These are phyloP conservation scores for Plantago ovata DNA, from an alignment of 257 asterid genomes.

Conservation along the genomic window DNA sequence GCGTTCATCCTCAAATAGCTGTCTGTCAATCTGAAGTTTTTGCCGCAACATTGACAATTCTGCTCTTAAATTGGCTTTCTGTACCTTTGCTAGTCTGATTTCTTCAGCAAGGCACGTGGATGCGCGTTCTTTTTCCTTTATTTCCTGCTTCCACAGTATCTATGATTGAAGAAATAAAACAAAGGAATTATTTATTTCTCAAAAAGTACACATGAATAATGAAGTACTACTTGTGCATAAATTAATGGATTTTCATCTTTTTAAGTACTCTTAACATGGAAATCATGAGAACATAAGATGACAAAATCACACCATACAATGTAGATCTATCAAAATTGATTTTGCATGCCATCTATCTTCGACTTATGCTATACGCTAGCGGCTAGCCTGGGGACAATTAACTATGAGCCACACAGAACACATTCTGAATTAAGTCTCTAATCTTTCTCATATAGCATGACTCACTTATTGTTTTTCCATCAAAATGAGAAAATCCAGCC, in stretches of 20 bases:
- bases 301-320: too few species aligned
- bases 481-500: not conserved
- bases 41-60: constrained; percentile 17
- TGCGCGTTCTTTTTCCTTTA: constrained; percentile 18
- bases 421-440: too few species aligned
- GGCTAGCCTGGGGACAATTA: too few species aligned
- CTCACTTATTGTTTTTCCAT: not conserved
- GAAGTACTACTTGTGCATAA: too few species aligned
- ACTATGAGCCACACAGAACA: too few species aligned
- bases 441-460: too few species aligned
- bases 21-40: constrained; percentile 21
- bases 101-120: constrained; percentile 20
- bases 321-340: too few species aligned
- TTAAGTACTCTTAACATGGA: not conserved
- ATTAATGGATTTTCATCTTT: not conserved
- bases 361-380: too few species aligned
- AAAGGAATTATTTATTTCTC: constrained; percentile 13
- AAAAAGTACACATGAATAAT: not conserved
- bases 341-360: too few species aligned
- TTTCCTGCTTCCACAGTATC: constrained; percentile 22
- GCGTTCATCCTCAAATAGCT: constrained; percentile 11
- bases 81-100: constrained; percentile 12
- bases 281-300: not conserved
- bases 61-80: constrained; percentile 11
- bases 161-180: constrained; percentile 13